Conservation (phyloP, 345 rosid species). For the Linum trigynum region DNA sequence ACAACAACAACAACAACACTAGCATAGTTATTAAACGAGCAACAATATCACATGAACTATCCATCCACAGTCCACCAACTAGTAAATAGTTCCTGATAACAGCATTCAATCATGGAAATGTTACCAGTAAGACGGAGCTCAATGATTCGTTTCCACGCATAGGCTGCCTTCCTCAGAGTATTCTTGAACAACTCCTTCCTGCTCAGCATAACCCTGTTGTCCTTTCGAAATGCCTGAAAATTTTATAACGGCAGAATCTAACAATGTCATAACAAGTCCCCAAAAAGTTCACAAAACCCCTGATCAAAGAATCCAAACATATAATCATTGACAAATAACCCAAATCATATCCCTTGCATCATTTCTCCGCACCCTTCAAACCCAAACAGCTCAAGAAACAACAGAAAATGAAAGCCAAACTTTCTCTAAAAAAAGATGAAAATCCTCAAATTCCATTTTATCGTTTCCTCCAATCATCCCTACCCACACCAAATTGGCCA, state of each 20-base stretch:
- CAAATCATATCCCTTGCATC: too few relatives aligned
- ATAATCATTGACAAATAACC: too few relatives aligned
- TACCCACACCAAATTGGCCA: background rate
- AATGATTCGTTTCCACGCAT: conserved; percentile 75
- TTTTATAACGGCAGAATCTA: background rate
- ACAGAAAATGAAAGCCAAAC: too few relatives aligned
- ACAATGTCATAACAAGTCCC: too few relatives aligned
- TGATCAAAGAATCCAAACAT: too few relatives aligned
- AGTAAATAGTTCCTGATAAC: background rate
- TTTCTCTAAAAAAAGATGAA: too few relatives aligned
- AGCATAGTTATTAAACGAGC: background rate
- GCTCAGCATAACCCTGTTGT: conserved; percentile 48
- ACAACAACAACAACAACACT: conserved; percentile 9
- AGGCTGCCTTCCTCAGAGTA: conserved; percentile 69
- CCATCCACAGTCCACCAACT: background rate
- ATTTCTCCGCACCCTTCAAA: too few relatives aligned
- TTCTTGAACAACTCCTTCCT: conserved; percentile 92
- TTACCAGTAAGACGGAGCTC: conserved; percentile 85
- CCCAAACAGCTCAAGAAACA: too few relatives aligned
- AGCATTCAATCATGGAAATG: background rate
- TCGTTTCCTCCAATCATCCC: background rate
- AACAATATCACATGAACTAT: background rate
- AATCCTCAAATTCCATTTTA: too few relatives aligned
- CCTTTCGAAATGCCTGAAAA: conserved; percentile 64
- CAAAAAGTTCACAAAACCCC: background rate